phyloP scores from a whole-genome alignment of 129 eudicot species.

The Artemisia annua region DNA sequence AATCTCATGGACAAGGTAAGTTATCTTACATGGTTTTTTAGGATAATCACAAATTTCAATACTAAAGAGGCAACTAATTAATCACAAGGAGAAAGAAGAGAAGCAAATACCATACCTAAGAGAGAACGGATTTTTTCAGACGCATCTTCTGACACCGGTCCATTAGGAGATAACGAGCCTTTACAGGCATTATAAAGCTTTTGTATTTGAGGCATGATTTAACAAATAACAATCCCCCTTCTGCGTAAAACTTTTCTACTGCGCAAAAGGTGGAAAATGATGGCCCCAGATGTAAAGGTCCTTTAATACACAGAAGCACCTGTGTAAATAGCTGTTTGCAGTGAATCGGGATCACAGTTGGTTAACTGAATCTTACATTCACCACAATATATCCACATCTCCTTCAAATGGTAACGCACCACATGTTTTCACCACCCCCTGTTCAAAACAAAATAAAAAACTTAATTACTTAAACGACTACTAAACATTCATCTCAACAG shows the following conservation, averaged over 20 bases:
- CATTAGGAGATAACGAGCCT: too few relatives aligned
- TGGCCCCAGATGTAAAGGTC: slow-evolving; percentile 32
- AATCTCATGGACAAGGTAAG: too few relatives aligned
- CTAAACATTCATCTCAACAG: neutral
- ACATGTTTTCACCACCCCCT: slow-evolving; percentile 27
- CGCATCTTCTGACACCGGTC: too few relatives aligned
- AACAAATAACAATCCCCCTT: slow-evolving; percentile 28
- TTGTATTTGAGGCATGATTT: slow-evolving; percentile 88
- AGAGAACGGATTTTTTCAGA: too few relatives aligned
- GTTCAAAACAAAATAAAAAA: slow-evolving; percentile 8
- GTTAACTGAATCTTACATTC: slow-evolving; percentile 39
- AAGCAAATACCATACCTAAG: slow-evolving; percentile 7
- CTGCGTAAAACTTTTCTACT: slow-evolving; percentile 29
- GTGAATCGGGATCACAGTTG: slow-evolving; percentile 37
- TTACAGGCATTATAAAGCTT: too few relatives aligned
- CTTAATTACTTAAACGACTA: neutral
- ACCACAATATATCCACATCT: slow-evolving; percentile 45
- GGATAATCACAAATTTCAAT: too few relatives aligned
- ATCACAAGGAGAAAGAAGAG: neutral
- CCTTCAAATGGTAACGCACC: slow-evolving; percentile 30
- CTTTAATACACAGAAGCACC: slow-evolving; percentile 43
- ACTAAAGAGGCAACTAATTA: too few relatives aligned
- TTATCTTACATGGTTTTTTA: too few relatives aligned
- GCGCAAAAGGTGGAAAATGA: slow-evolving; percentile 26
- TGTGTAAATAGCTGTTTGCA: slow-evolving; percentile 15